Evolutionary conservation across 164 flowering plant genomes (phyloP).

Genomic region (Nelumbo lutea): DNA sequence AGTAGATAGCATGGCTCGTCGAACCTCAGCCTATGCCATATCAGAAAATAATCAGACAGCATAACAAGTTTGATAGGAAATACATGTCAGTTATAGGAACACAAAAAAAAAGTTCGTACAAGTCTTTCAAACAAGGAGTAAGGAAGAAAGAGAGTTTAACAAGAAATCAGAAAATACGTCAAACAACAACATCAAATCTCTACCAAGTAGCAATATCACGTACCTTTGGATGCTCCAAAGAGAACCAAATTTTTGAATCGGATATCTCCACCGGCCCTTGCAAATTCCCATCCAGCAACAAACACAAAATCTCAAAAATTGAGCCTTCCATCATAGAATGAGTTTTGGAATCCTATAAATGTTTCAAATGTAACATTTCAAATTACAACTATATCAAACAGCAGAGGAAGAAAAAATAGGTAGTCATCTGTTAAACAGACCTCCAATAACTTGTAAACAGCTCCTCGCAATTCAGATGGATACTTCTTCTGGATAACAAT

Average conservation of each 20-base stretch:
- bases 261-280: conserved; percentile 34
- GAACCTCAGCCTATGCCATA: conserved; percentile 62
- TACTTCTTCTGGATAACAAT: conserved; percentile 46
- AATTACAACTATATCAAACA: not conserved
- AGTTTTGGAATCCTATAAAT: conserved; percentile 39
- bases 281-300: conserved; percentile 48
- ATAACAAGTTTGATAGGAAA: not conserved
- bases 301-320: conserved; percentile 40
- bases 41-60: not conserved
- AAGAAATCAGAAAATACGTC: not conserved
- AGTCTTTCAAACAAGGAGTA: not conserved
- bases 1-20: conserved; percentile 49
- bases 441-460: conserved; percentile 58
- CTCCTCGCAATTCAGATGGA: conserved; percentile 54
- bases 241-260: conserved; percentile 69
- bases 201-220: not conserved
- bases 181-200: not conserved
- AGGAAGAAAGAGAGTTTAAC: not conserved
- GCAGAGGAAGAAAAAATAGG: conserved; percentile 1
- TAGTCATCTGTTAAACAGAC: conserved; percentile 18
- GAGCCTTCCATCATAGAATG: conserved; percentile 38
- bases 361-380: conserved; percentile 7
- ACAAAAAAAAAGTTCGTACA: not conserved
- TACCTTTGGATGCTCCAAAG: conserved; percentile 91
- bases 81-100: not conserved